These are phyloP conservation scores for Globisporangium okanoganense DNA, from an alignment of 352 stramenopile species.

Conservation along the genomic window DNA sequence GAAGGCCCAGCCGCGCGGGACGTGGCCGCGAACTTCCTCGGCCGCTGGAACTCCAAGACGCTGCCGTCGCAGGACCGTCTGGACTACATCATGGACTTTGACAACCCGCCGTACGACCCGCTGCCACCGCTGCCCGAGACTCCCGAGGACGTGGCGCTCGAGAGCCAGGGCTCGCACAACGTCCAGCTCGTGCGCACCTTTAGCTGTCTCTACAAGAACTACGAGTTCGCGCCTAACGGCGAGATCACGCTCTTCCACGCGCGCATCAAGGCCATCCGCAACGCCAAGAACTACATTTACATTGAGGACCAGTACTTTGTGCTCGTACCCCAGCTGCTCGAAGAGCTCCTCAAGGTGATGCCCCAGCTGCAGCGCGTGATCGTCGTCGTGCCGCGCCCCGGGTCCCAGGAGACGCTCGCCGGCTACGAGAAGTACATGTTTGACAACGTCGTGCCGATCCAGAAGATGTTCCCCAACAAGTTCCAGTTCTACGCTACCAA, in stretches of 20 bases:
- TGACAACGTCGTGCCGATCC: conserved; percentile 46
- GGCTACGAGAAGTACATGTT: conserved; percentile 58
- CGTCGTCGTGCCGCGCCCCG: conserved; percentile 33
- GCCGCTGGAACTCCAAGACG: conserved; percentile 46
- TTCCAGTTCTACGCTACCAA: conserved; percentile 54
- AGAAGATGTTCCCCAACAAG: conserved; percentile 40
- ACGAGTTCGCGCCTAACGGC: conserved; percentile 48
- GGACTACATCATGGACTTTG: conserved; percentile 39
- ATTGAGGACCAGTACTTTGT: conserved; percentile 73
- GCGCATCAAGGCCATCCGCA: conserved; percentile 47
- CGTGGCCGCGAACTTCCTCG: conserved; percentile 47
- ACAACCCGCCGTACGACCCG: conserved; percentile 27
- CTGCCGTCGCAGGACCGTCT: conserved; percentile 17
- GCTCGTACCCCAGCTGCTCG: conserved; percentile 36
- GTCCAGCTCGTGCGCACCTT: conserved; percentile 60
- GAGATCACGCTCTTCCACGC: conserved; percentile 44
- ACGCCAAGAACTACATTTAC: conserved; percentile 63
- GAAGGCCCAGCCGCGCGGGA: conserved; percentile 38
- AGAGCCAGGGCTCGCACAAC: conserved; percentile 20
- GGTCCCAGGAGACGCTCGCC: conserved; percentile 22
- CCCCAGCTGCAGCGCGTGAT: conserved; percentile 42
- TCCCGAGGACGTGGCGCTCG: conserved; percentile 4
- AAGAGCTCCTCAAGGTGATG: conserved; percentile 39
- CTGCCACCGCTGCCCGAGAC: conserved; percentile 14
- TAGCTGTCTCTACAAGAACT: conserved; percentile 44